Percentiles rank a stretch among this genome's conserved stretches.
Conservation (phyloP, 805 yeast genomes). For the Wickerhamomyces pijperi region DNA sequence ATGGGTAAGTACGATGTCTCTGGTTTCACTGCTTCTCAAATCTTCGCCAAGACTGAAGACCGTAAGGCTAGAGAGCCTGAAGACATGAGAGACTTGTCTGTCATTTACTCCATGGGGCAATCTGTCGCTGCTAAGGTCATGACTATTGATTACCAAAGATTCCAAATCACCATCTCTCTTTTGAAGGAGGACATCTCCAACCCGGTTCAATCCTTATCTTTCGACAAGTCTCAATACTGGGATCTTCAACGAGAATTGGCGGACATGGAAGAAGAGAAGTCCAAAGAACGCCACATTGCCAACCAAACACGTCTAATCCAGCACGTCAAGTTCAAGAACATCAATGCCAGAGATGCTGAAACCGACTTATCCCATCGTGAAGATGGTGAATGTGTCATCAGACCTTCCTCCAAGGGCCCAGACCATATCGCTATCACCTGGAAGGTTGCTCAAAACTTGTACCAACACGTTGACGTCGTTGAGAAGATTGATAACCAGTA, state of each 20-base stretch:
- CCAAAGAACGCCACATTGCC: slow-evolving; percentile 53
- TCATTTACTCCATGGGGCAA: slow-evolving; percentile 50
- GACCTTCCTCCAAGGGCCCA: slow-evolving; percentile 88
- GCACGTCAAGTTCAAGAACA: slow-evolving; percentile 83
- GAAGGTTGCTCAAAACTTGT: slow-evolving; percentile 86
- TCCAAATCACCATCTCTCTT: slow-evolving; percentile 67
- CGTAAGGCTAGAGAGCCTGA: slow-evolving; percentile 30
- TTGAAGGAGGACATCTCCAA: slow-evolving; percentile 50
- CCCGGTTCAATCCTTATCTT: slow-evolving; percentile 23
- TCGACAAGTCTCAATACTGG: slow-evolving; percentile 58
- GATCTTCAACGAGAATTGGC: slow-evolving; percentile 61
- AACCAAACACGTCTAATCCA: slow-evolving; percentile 71
- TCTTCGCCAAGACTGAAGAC: slow-evolving; percentile 44
- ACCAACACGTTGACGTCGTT: slow-evolving; percentile 81
- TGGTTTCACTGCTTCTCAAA: slow-evolving; percentile 44
- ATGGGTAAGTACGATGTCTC: slow-evolving; percentile 36
- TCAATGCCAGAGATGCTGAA: slow-evolving; percentile 83
- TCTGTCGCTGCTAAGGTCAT: slow-evolving; percentile 78
- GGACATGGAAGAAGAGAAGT: slow-evolving; percentile 48
- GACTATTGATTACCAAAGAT: slow-evolving; percentile 59
- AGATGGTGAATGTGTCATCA: slow-evolving; percentile 85
- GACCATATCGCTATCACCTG: slow-evolving; percentile 89
- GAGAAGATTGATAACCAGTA: slow-evolving; percentile 60
- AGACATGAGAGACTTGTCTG: slow-evolving; percentile 25
- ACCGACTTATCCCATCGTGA: slow-evolving; percentile 80